A percentile compares a stretch with the other conserved stretches of the same genome.
Conservation (phyloP, 352 stramenopile species). For the Elongisporangium undulatum region DNA sequence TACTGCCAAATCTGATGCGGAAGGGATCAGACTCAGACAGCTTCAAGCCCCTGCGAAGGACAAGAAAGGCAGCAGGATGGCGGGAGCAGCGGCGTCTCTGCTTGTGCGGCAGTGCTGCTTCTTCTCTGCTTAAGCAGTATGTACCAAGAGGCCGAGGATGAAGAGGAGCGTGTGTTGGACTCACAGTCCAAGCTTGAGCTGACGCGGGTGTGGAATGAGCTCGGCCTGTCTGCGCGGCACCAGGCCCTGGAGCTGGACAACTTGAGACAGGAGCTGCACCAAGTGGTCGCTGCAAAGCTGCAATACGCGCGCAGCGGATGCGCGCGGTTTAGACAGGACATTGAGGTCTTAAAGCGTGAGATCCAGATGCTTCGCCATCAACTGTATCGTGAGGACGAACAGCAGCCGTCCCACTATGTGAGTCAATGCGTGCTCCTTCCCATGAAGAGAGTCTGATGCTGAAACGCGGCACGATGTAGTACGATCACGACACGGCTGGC, state of each 20-base stretch:
- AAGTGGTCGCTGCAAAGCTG: constrained; percentile 4
- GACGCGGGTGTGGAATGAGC: constrained; percentile 21
- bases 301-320: constrained; percentile 13
- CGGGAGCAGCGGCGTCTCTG: background rate
- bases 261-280: constrained; percentile 2
- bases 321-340: constrained; percentile 16
- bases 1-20: background rate
- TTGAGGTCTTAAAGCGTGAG: constrained; percentile 20
- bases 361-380: constrained; percentile 27
- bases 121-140: background rate
- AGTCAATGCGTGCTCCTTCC: background rate
- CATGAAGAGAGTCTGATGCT: constrained; percentile 11
- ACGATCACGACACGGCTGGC: constrained; percentile 3
- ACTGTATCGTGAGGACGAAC: constrained; percentile 24
- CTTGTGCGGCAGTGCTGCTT: background rate
- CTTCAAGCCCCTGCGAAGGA: background rate
- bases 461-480: constrained; percentile 6
- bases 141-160: background rate
- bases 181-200: constrained; percentile 14
- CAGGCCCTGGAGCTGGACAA: constrained; percentile 21
- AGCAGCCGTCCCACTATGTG: constrained; percentile 2
- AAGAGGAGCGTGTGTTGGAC: background rate
- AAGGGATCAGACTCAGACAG: background rate
- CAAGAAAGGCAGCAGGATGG: background rate
- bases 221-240: constrained; percentile 24